A percentile compares a stretch with the other conserved stretches of the same genome.
phyloP scores from a whole-genome alignment of 2,329 filamentous ascomycete species.

The Calonectria ilicicola region DNA sequence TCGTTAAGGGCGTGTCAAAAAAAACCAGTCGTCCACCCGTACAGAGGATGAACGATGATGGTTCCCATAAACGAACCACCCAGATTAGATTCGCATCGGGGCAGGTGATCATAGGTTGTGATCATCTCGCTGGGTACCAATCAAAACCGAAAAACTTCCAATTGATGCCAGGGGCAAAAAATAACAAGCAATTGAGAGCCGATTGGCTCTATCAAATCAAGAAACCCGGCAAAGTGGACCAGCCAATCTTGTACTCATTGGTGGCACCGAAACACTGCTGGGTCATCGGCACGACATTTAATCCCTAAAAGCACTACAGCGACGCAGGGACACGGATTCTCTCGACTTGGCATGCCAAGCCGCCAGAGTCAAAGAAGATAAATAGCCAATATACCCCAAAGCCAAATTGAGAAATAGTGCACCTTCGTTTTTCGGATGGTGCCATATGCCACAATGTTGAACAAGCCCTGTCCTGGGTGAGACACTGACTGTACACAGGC shows the following conservation, averaged over 20 bases:
- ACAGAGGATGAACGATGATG: not conserved
- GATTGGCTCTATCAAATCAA: not conserved
- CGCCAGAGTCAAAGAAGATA: not conserved
- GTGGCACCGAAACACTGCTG: not conserved
- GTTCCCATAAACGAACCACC: not conserved
- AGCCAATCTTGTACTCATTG: not conserved
- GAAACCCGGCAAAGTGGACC: not conserved
- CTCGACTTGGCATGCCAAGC: not conserved
- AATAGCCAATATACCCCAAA: not conserved
- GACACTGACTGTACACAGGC: not conserved
- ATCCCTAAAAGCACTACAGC: not conserved
- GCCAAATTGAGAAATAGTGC: not conserved
- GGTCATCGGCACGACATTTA: not conserved
- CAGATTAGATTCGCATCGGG: not conserved
- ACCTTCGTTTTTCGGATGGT: not conserved
- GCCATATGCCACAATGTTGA: not conserved
- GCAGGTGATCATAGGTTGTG: not conserved
- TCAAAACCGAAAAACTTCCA: not conserved
- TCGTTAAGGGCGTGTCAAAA: conserved; percentile 1
- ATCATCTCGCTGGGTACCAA: not conserved
- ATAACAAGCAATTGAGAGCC: conserved; percentile 8
- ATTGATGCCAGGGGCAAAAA: not conserved
- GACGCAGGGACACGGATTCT: not conserved
- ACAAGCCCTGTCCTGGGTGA: not conserved
- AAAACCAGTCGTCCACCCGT: not conserved